Evolutionary conservation across 2,329 filamentous ascomycete genomes (phyloP), one percentile per base, ranked within the genome.

Genomic region (Penicillium sp.): DNA sequence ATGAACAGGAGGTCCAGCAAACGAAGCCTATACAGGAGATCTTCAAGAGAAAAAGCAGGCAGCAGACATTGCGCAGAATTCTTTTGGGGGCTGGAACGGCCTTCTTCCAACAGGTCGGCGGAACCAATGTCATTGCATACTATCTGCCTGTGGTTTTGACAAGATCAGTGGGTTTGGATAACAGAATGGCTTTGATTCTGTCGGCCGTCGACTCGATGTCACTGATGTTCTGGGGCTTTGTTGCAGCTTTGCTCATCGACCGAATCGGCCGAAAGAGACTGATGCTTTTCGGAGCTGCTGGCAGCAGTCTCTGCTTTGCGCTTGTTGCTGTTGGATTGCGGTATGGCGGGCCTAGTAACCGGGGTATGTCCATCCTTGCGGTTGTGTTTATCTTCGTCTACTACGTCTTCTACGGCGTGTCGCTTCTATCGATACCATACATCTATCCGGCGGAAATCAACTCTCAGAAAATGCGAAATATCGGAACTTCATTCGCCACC

Each of bases 241-340:
- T 75, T 16, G 72, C 76, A 6, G 75, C 74, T 55, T 75, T 79
- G 44, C 69, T 77, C n/a, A 77, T 80, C 52, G 77, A 79, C 49
- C 65, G 73, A 13, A 75, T 73, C 44, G 77, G 77, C 9, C 69
- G 77, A 7, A 67, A 74, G n/a, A 71, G 68, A 55, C 69, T 79
- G 38, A 75, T 80, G 75, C 77, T 79, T 68, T 63, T 58, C 24
- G 74, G 72, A 4, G 74, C 76, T 46, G 68, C 68, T 4, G 77
- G 74, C 11, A 77, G 75, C 56, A 75, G 71, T 1, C 75, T 75
- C n/a, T 81, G 76, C 60, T 80, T 75, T 70, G 71, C 74, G 31
- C 63, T 75, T 11, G 78, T 79, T 39, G 72, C 75, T 1, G 74
- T 76, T 24, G 70, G 73, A 0, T 67, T 75, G 10, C 75, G 74